phyloP scores from a whole-genome alignment of 257 asterid genomes.

The Solanum sejunctum region DNA sequence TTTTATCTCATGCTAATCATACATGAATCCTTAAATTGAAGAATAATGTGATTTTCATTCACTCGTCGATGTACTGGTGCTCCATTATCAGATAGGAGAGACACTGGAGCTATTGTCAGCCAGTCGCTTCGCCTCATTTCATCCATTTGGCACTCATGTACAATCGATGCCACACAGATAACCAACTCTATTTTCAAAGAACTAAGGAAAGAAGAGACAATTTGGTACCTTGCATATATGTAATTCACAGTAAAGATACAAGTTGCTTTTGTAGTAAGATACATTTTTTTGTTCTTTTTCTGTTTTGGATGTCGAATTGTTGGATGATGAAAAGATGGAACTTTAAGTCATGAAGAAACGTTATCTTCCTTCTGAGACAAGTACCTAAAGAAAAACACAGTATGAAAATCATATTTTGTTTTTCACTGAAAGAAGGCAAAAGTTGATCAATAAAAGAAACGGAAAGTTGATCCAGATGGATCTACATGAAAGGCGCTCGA shows the following conservation, averaged over 20 bases:
- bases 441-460: not conserved
- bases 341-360: not conserved
- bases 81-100: not conserved
- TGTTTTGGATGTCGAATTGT: not conserved
- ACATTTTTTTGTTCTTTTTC: not conserved
- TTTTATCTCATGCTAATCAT: not conserved
- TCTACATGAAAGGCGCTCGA: not conserved
- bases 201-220: not conserved
- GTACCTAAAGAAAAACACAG: not conserved
- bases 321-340: not conserved
- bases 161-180: not conserved
- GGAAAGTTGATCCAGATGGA: not conserved
- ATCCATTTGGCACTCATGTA: not conserved
- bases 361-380: not conserved
- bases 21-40: not conserved
- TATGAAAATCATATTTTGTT: not conserved
- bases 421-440: not conserved
- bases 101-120: not conserved
- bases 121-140: not conserved
- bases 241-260: too few relatives aligned
- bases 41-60: not conserved
- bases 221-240: not conserved
- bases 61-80: not conserved
- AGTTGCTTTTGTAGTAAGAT: not conserved
- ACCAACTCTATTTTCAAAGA: not conserved